These are phyloP conservation scores for Stachybotrys echinatus DNA, from an alignment of 2,329 filamentous ascomycete genomes.

Conservation along the genomic window DNA sequence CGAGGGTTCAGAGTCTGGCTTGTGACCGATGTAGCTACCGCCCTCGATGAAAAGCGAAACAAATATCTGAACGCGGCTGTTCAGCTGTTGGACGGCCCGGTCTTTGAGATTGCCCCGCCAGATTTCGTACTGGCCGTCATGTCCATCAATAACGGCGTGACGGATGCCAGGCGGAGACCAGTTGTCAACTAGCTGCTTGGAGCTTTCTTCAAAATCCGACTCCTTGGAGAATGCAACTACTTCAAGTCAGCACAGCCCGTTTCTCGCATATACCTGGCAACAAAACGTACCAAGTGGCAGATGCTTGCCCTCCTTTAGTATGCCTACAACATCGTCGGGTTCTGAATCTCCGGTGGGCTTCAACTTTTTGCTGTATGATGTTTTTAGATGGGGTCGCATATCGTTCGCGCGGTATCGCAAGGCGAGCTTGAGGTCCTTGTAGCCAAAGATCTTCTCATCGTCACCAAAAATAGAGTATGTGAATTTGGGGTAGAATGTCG, in stretches of 20 bases:
- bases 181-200: constrained; percentile 37
- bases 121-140: constrained; percentile 69
- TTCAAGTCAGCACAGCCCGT: constrained; percentile 8
- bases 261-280: neutral
- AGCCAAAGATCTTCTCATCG: constrained; percentile 88
- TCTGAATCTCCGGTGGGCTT: constrained; percentile 61
- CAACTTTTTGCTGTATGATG: constrained; percentile 69
- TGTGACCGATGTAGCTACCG: constrained; percentile 64
- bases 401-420: constrained; percentile 65
- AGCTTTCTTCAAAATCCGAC: constrained; percentile 54
- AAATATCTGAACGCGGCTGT: constrained; percentile 78
- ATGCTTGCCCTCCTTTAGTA: constrained; percentile 58
- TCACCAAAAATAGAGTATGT: constrained; percentile 93
- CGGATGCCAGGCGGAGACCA: constrained; percentile 73
- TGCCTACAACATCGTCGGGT: constrained; percentile 62
- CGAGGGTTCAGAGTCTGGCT: constrained; percentile 45
- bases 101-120: constrained; percentile 76
- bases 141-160: constrained; percentile 56
- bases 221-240: constrained; percentile 29
- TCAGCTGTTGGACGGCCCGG: constrained; percentile 60
- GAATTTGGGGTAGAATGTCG: constrained; percentile 76
- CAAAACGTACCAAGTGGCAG: constrained; percentile 57
- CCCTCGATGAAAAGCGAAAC: constrained; percentile 89
- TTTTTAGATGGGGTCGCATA: constrained; percentile 70
- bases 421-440: constrained; percentile 72